phyloP scores from a whole-genome alignment of 1,284 basidiomycete species.

The Leccinum ponderosum region DNA sequence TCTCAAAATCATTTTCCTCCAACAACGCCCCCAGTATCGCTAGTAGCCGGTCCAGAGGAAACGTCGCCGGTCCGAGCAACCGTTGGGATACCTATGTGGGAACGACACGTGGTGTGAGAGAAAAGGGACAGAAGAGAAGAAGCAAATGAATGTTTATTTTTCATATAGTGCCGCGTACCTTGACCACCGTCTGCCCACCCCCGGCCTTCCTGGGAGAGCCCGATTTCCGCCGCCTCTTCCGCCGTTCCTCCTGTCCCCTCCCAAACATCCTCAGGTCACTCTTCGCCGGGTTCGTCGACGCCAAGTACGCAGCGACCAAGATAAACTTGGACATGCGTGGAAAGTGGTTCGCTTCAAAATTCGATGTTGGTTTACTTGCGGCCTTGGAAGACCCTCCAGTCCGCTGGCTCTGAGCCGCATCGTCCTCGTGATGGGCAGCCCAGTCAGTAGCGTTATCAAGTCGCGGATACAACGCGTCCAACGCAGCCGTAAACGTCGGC shows the following conservation, averaged over 20 bases:
- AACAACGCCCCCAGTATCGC: conserved; percentile 83
- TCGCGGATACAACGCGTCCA: conserved; percentile 68
- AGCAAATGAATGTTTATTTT: not conserved
- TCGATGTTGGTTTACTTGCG: conserved; percentile 16
- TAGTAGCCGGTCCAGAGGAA: conserved; percentile 55
- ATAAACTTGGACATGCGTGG: conserved; percentile 73
- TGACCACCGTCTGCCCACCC: conserved; percentile 40
- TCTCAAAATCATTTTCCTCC: conserved; percentile 71
- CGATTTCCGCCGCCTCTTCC: conserved; percentile 51
- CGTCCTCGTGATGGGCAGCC: conserved; percentile 47
- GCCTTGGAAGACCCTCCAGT: not conserved
- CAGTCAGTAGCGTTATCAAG: conserved; percentile 60
- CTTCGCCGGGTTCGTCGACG: conserved; percentile 84
- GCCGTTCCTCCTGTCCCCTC: conserved; percentile 54
- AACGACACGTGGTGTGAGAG: not conserved
- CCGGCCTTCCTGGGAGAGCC: conserved; percentile 39
- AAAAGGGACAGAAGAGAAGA: not conserved
- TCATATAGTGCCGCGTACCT: conserved; percentile 38
- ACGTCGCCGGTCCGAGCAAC: conserved; percentile 59
- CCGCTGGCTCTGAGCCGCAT: conserved; percentile 16
- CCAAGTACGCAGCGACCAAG: conserved; percentile 80
- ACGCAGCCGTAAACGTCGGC: conserved; percentile 55
- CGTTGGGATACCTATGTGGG: not conserved
- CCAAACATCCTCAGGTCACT: conserved; percentile 68
- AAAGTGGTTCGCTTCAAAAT: conserved; percentile 33